These are phyloP conservation scores for Paecilomyces sp. DNA, from an alignment of 2,329 filamentous ascomycete species.

Conservation along the genomic window DNA sequence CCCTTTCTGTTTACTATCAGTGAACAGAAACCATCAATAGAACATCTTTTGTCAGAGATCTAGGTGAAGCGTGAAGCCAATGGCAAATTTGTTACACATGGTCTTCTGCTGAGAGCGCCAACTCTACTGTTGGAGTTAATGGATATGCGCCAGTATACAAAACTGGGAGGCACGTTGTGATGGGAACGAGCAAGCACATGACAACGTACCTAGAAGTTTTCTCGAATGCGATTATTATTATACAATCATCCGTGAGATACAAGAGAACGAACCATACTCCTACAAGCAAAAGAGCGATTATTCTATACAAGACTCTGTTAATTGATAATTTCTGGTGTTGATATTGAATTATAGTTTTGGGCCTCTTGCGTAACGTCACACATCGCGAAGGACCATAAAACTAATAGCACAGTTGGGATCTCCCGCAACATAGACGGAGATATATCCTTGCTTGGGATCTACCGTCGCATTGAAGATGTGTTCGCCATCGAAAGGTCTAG, in stretches of 20 bases:
- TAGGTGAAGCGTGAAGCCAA: background rate
- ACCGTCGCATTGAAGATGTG: background rate
- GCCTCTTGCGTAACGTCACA: too few species aligned
- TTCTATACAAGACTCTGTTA: background rate
- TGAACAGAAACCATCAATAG: background rate
- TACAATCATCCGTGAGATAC: background rate
- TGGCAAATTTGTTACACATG: background rate
- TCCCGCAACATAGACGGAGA: background rate
- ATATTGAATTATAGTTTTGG: background rate
- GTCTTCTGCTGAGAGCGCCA: too few species aligned
- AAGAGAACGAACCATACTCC: background rate
- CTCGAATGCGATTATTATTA: background rate
- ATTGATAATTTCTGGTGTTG: background rate
- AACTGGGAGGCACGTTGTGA: background rate
- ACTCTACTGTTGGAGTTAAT: background rate
- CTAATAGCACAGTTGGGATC: background rate
- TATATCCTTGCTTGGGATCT: background rate
- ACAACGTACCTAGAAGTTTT: background rate
- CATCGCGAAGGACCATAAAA: background rate
- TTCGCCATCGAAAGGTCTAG: background rate
- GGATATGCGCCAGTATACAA: background rate
- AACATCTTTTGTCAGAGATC: background rate
- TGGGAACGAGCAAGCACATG: background rate
- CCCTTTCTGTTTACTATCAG: constrained; percentile 20
- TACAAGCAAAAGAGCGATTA: background rate